A percentile compares a stretch with the other conserved stretches of the same genome.
These are phyloP conservation scores for Rhizopogon sp. DNA, from an alignment of 768 basidiomycete genomes.

Conservation along the genomic window DNA sequence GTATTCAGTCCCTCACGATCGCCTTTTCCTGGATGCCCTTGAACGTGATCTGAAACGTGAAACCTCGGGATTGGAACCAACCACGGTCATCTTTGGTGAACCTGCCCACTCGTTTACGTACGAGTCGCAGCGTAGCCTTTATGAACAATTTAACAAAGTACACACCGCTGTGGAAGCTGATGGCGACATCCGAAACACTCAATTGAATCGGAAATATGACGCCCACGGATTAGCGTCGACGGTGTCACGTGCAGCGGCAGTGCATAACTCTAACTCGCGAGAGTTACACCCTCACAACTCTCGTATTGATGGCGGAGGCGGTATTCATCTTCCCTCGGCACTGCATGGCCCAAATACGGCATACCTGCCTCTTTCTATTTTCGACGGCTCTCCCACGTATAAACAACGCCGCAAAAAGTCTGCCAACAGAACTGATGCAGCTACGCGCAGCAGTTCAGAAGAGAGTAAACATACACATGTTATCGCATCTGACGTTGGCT, in stretches of 20 bases:
- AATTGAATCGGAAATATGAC: conserved; percentile 11
- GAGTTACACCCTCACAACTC: conserved; percentile 11
- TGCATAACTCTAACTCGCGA: conserved; percentile 12
- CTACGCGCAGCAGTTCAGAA: conserved; percentile 19
- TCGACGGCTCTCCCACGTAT: conserved; percentile 83
- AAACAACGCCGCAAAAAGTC: conserved; percentile 84
- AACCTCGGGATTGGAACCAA: conserved; percentile 84
- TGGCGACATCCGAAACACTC: conserved; percentile 3
- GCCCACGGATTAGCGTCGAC: conserved; percentile 3
- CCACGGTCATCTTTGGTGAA: conserved; percentile 71
- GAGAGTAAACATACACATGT: conserved; percentile 15
- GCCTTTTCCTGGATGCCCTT: conserved; percentile 93
- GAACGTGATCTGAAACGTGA: conserved; percentile 96
- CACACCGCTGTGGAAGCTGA: conserved; percentile 26
- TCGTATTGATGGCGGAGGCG: conserved; percentile 19
- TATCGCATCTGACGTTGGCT: conserved; percentile 15
- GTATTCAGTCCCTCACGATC: conserved; percentile 97
- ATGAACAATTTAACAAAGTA: conserved; percentile 75
- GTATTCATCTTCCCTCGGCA: conserved; percentile 11
- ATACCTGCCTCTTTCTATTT: conserved; percentile 67
- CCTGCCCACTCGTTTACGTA: conserved; percentile 87
- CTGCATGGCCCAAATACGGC: conserved; percentile 24
- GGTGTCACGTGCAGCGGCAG: conserved; percentile 2
- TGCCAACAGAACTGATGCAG: conserved; percentile 32
- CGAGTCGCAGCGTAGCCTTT: conserved; percentile 79